Conservation (phyloP, 306 rosid genomes). For the Ochetophila trinervis region DNA sequence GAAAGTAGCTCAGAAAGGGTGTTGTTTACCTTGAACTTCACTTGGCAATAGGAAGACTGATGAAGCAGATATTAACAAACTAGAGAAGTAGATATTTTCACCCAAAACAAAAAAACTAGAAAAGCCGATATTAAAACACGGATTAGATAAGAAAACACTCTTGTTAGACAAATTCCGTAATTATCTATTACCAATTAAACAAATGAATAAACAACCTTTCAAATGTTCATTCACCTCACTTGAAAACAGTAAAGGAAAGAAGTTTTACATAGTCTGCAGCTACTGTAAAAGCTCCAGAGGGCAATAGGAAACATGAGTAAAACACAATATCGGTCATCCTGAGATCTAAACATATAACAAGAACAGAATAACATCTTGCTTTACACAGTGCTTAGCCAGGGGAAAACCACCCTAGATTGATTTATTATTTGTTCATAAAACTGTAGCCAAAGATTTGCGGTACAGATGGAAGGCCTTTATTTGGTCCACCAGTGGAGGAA, state of each 20-base stretch:
- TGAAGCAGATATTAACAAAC: too few relatives aligned
- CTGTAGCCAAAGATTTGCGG: slow-evolving; percentile 30
- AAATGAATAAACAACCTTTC: slow-evolving; percentile 6
- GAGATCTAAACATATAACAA: slow-evolving; percentile 29
- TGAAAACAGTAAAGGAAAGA: not conserved
- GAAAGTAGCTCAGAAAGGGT: too few relatives aligned
- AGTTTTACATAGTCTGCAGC: slow-evolving; percentile 26
- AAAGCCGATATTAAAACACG: too few relatives aligned
- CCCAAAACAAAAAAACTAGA: too few relatives aligned
- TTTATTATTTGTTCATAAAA: slow-evolving; percentile 41
- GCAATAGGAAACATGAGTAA: slow-evolving; percentile 11
- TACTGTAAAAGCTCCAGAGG: slow-evolving; percentile 24
- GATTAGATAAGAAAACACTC: slow-evolving; percentile 4
- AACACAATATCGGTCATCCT: slow-evolving; percentile 16
- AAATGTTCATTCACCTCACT: slow-evolving; percentile 5
- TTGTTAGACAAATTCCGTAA: slow-evolving; percentile 14
- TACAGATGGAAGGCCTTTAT: slow-evolving; percentile 42
- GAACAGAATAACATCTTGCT: slow-evolving; percentile 35
- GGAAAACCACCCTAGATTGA: slow-evolving; percentile 35
- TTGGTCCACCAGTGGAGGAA: slow-evolving; percentile 94
- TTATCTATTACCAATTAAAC: slow-evolving; percentile 18
- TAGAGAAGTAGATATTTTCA: not conserved
- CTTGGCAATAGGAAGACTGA: too few relatives aligned
- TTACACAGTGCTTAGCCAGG: slow-evolving; percentile 39
- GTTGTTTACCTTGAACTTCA: too few relatives aligned